These are phyloP conservation scores for Beauveria varroae DNA, from an alignment of 2,329 filamentous ascomycete species.

Conservation along the genomic window DNA sequence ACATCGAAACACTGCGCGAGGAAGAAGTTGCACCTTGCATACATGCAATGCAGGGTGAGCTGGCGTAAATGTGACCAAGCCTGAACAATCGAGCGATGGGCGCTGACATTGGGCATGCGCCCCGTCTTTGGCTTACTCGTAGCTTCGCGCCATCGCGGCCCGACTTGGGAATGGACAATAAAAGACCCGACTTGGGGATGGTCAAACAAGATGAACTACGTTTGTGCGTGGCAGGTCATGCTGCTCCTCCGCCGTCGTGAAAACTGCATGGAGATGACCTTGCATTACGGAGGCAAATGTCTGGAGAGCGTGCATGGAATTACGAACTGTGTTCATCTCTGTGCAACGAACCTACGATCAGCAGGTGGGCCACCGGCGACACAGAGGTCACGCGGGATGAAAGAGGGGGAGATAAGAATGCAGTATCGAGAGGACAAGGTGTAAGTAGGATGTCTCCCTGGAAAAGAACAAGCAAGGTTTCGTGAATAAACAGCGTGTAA, in stretches of 20 bases:
- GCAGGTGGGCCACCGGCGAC: neutral
- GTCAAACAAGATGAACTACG: neutral
- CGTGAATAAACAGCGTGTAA: neutral
- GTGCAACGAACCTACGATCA: neutral
- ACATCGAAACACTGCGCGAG: neutral
- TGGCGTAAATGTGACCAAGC: neutral
- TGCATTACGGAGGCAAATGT: neutral
- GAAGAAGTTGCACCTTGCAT: neutral
- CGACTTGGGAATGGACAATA: neutral
- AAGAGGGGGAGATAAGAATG: neutral
- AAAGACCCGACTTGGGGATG: neutral
- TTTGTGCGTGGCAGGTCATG: neutral
- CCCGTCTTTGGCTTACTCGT: neutral
- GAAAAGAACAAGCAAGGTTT: neutral
- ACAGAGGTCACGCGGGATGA: neutral
- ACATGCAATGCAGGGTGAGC: slow-evolving; percentile 1
- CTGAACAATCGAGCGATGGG: neutral
- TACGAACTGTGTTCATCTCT: neutral
- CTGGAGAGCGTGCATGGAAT: neutral
- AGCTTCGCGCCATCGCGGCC: neutral
- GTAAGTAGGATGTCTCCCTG: neutral
- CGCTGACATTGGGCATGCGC: neutral
- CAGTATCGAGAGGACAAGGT: neutral
- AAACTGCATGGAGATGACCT: neutral
- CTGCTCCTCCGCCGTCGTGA: neutral